A percentile compares a stretch with the other conserved stretches of the same genome.
Conservation (phyloP, 805 yeast species). For the Saccharomycopsis amapae region DNA sequence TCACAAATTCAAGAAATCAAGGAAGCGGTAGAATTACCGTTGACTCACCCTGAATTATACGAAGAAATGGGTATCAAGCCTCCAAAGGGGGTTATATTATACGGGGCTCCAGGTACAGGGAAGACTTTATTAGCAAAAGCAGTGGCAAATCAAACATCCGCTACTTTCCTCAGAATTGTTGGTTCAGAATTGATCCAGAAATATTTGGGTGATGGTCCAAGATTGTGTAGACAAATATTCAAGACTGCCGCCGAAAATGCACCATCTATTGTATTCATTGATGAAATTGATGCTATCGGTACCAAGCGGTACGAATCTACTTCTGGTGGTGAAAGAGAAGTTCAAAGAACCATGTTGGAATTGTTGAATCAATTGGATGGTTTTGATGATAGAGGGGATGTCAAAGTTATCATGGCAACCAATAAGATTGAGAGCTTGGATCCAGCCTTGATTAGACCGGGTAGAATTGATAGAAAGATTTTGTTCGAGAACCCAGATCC, state of each 20-base stretch:
- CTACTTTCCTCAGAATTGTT: constrained; percentile 91
- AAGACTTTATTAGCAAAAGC: constrained; percentile 94
- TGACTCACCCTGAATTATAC: constrained; percentile 93
- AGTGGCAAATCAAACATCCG: constrained; percentile 96
- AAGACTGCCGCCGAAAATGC: constrained; percentile 96
- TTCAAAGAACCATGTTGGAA: constrained; percentile 97
- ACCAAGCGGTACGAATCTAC: constrained; percentile 90
- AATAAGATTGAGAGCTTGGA: constrained; percentile 90
- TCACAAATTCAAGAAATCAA: constrained; percentile 95
- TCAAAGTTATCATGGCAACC: constrained; percentile 96
- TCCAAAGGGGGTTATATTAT: constrained; percentile 94
- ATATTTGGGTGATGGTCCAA: constrained; percentile 96
- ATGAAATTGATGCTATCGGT: constrained; percentile 98
- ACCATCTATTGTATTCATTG: constrained; percentile 96
- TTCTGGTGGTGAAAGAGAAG: constrained; percentile 89
- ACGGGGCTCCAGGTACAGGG: constrained; percentile 98
- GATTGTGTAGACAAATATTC: constrained; percentile 88
- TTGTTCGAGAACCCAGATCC: constrained; percentile 96
- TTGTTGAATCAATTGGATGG: constrained; percentile 93
- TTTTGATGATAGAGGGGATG: constrained; percentile 87
- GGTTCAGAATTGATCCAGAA: constrained; percentile 97
- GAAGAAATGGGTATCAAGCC: constrained; percentile 99
- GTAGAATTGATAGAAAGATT: constrained; percentile 94
- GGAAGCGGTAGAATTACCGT: constrained; percentile 92
- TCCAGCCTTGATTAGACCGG: constrained; percentile 94